These are phyloP conservation scores for Nicotiana undulata DNA, from an alignment of 257 asterid species.

Conservation along the genomic window DNA sequence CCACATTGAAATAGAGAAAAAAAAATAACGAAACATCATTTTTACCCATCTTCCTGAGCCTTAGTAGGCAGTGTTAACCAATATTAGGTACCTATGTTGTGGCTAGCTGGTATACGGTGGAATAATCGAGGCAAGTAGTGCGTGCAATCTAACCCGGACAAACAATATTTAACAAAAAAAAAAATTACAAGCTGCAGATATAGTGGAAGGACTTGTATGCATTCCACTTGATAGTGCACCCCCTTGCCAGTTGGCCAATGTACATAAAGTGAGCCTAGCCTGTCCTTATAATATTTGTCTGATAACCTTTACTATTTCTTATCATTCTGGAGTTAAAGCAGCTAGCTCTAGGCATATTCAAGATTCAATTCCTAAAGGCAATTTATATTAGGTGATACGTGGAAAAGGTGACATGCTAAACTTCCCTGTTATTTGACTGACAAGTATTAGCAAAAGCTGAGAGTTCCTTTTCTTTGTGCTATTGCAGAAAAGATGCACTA, in stretches of 20 bases:
- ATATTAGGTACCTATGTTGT: no score
- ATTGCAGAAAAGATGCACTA: background rate
- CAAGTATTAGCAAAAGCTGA: background rate
- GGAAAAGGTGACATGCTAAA: background rate
- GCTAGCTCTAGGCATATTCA: background rate
- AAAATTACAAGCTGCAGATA: background rate
- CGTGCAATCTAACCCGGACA: no score
- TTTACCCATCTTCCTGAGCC: no score
- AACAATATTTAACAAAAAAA: no score
- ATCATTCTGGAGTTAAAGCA: background rate
- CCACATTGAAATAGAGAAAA: no score
- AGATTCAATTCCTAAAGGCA: background rate
- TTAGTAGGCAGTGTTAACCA: no score
- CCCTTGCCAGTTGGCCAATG: background rate
- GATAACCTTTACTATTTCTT: background rate
- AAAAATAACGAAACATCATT: no score
- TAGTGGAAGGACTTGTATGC: background rate
- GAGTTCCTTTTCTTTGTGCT: background rate
- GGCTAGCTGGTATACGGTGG: no score
- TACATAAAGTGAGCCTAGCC: background rate
- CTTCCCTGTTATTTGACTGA: background rate
- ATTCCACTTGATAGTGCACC: slow-evolving; percentile 4
- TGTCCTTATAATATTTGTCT: background rate
- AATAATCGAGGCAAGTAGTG: no score
- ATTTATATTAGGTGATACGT: background rate